Evolutionary conservation across 805 yeast species (phyloP).

Genomic region (Maudiozyma bulderi): DNA sequence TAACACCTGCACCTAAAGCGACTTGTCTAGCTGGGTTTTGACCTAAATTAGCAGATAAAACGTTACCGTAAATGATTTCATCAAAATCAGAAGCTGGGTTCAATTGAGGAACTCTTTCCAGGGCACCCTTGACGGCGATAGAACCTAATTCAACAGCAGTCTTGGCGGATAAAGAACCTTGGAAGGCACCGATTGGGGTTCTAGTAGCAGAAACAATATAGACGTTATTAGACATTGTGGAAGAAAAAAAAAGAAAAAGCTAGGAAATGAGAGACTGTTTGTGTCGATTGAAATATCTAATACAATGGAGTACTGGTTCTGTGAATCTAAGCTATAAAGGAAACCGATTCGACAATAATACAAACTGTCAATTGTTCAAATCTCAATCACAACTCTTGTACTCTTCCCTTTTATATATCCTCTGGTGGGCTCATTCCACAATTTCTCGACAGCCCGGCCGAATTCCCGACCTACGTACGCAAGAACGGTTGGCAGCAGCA

Average conservation of each 20-base stretch:
- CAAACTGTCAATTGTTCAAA: too few species aligned
- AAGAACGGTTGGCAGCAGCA: too few species aligned
- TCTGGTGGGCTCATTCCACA: too few species aligned
- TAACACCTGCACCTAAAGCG: conserved; percentile 80
- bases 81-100: conserved; percentile 63
- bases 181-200: conserved; percentile 94
- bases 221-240: conserved; percentile 39
- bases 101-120: conserved; percentile 73
- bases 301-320: too few species aligned
- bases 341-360: too few species aligned
- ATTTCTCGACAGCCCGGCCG: too few species aligned
- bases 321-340: neutral
- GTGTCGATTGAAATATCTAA: too few species aligned
- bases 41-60: conserved; percentile 84
- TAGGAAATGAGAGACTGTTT: neutral
- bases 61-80: conserved; percentile 89
- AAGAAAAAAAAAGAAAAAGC: neutral
- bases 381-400: too few species aligned
- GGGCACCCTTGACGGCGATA: conserved; percentile 82
- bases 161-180: conserved; percentile 69
- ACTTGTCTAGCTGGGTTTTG: conserved; percentile 99
- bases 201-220: conserved; percentile 88
- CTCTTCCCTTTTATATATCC: too few species aligned
- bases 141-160: conserved; percentile 82
- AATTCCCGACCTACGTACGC: too few species aligned